phyloP scores from a whole-genome alignment of 2,329 filamentous ascomycete species.

The Penicillium rolfsii region DNA sequence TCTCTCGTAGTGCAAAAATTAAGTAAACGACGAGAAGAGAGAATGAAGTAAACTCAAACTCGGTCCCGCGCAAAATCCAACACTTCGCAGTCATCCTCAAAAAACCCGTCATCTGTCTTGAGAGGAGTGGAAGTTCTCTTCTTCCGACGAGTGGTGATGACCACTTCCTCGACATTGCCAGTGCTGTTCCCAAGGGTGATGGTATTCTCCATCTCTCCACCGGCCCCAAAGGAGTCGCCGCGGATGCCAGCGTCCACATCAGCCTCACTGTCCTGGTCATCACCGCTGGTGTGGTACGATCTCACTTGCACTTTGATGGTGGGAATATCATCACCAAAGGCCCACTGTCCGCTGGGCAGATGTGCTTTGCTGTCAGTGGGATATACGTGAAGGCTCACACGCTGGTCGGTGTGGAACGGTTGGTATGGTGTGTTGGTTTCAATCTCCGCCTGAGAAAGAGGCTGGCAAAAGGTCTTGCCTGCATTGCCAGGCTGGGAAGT shows the following conservation, averaged over 20 bases:
- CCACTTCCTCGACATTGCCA: constrained; percentile 72
- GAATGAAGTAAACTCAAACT: constrained; percentile 43
- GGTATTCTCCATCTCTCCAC: constrained; percentile 52
- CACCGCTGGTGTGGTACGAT: constrained; percentile 47
- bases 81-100: constrained; percentile 90
- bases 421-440: constrained; percentile 96
- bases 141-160: constrained; percentile 77
- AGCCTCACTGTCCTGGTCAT: constrained; percentile 44
- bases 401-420: constrained; percentile 88
- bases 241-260: constrained; percentile 29
- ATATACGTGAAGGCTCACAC: constrained; percentile 77
- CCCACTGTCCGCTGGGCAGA: constrained; percentile 49
- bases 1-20: neutral
- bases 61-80: constrained; percentile 76
- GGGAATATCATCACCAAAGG: constrained; percentile 57
- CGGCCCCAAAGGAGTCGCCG: constrained; percentile 35
- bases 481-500: constrained; percentile 49
- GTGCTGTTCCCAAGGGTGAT: constrained; percentile 57
- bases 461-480: constrained; percentile 49
- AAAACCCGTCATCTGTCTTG: constrained; percentile 70
- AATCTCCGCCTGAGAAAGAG: constrained; percentile 80
- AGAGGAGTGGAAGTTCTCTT: constrained; percentile 49
- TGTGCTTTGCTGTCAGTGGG: constrained; percentile 49
- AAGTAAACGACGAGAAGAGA: neutral
- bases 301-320: constrained; percentile 53